phyloP scores from a whole-genome alignment of 192 early-diverging fungal species.

The Phycomyces nitens region DNA sequence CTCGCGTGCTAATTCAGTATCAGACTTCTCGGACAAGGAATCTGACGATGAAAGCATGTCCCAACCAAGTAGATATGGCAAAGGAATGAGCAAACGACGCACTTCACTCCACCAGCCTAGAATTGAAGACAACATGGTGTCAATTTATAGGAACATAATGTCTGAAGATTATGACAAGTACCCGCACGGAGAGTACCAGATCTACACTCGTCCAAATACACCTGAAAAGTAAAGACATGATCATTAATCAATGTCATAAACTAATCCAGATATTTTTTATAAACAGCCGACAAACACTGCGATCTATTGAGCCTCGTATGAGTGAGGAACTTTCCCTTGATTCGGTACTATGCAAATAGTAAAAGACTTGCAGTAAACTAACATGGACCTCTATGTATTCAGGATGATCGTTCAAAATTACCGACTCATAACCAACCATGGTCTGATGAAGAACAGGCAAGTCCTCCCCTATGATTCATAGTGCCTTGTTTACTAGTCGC shows the following conservation, averaged over 20 bases:
- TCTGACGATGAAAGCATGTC: conserved; percentile 4
- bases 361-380: neutral
- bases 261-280: no score
- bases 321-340: conserved; percentile 10
- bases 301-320: conserved; percentile 19
- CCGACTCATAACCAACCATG: conserved; percentile 63
- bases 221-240: no score
- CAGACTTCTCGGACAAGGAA: conserved; percentile 31
- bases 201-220: no score
- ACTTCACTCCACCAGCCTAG: conserved; percentile 8
- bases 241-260: no score
- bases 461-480: neutral
- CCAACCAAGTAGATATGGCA: neutral
- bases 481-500: neutral
- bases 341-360: neutral
- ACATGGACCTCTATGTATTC: neutral
- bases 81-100: conserved; percentile 27
- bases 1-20: conserved; percentile 24
- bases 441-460: conserved; percentile 64
- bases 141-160: no score
- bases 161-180: no score
- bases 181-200: no score
- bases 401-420: conserved; percentile 42
- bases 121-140: neutral
- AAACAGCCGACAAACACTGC: no score